phyloP scores from a whole-genome alignment of 2,329 filamentous ascomycete genomes.

The Aspergillus sp. region DNA sequence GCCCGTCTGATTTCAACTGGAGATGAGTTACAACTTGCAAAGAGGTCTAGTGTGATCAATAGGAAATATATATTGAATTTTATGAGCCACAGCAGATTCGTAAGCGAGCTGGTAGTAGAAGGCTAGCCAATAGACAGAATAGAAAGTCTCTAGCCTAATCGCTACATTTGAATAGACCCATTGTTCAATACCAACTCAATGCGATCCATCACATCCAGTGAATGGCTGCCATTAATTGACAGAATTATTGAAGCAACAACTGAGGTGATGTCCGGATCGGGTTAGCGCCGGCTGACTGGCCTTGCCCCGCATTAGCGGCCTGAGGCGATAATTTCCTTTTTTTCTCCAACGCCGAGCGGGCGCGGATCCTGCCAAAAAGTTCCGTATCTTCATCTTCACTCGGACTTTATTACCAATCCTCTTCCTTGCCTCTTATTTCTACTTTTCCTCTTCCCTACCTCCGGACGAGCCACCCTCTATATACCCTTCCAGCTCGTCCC shows the following conservation, averaged over 20 bases:
- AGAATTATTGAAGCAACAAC: too few species aligned
- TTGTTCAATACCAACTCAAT: neutral
- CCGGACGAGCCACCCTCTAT: neutral
- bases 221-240: neutral
- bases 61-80: conserved; percentile 24
- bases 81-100: neutral
- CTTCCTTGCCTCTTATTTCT: neutral
- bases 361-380: conserved; percentile 7
- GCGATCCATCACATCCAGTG: neutral
- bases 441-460: neutral
- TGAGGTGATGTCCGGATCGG: neutral
- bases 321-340: conserved; percentile 20
- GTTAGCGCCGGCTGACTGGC: conserved; percentile 3
- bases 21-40: conserved; percentile 7
- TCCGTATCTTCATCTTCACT: neutral
- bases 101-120: neutral
- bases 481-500: neutral
- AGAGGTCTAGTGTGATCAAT: conserved; percentile 16
- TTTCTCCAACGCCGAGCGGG: conserved; percentile 10
- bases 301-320: conserved; percentile 17
- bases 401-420: neutral
- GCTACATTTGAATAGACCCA: neutral
- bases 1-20: conserved; percentile 12
- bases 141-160: neutral
- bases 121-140: too few species aligned